These are phyloP conservation scores for Yamadazyma membranifaciens DNA, from an alignment of 1,139 yeast genomes.

Conservation along the genomic window DNA sequence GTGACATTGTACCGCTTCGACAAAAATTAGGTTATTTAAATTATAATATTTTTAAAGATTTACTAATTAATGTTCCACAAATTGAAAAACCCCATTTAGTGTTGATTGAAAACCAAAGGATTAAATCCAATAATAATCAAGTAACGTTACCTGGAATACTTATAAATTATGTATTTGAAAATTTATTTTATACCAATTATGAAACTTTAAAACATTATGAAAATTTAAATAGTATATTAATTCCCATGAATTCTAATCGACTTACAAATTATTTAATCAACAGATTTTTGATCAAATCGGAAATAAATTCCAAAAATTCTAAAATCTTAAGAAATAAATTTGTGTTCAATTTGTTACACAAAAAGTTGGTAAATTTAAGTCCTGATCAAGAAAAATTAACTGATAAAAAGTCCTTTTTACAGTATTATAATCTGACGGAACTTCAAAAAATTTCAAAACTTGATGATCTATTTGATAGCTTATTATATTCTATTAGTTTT, in stretches of 20 bases:
- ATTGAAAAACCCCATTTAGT: constrained; percentile 17
- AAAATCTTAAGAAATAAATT: constrained; percentile 19
- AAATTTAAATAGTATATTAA: constrained; percentile 11
- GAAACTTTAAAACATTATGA: constrained; percentile 14
- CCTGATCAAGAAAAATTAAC: constrained; percentile 3
- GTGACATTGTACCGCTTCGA: constrained; percentile 3
- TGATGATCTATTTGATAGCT: constrained; percentile 42
- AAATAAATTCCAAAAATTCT: constrained; percentile 19
- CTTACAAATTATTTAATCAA: constrained; percentile 42
- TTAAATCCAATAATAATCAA: constrained; percentile 31
- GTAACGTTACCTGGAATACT: constrained; percentile 42
- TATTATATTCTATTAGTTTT: constrained; percentile 33
- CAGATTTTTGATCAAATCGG: constrained; percentile 23
- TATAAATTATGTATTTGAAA: constrained; percentile 36
- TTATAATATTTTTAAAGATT: constrained; percentile 18
- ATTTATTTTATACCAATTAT: constrained; percentile 26
- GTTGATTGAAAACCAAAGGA: constrained; percentile 40
- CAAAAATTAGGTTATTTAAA: constrained; percentile 20
- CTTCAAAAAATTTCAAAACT: constrained; percentile 18
- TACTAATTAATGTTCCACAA: constrained; percentile 9
- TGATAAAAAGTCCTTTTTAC: constrained; percentile 10
- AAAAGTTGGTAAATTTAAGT: constrained; percentile 3
- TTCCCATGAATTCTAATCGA: constrained; percentile 36
- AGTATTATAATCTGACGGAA: constrained; percentile 10
- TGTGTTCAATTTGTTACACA: constrained; percentile 10